Evolutionary conservation across 1,139 yeast species (phyloP).

Genomic region (Hanseniaspora sp.): DNA sequence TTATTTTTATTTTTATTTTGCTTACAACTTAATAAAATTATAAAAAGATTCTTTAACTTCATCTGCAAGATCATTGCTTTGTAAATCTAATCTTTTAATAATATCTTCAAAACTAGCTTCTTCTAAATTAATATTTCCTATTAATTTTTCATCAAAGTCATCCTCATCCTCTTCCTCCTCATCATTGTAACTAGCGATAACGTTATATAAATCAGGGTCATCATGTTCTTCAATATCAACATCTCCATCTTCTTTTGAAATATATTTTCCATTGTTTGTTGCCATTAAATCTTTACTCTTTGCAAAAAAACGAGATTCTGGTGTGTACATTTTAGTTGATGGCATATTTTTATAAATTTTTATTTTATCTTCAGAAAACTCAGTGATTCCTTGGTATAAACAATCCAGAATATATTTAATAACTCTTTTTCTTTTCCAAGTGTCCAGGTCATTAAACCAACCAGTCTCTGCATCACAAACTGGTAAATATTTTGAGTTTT

Average conservation of each 20-base stretch:
- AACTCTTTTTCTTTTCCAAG: slow-evolving; percentile 55
- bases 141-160: slow-evolving; percentile 25
- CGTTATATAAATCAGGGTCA: slow-evolving; percentile 20
- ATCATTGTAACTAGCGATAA: slow-evolving; percentile 23
- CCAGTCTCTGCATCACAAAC: slow-evolving; percentile 50
- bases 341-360: slow-evolving; percentile 30
- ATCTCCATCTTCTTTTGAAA: slow-evolving; percentile 29
- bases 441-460: slow-evolving; percentile 58
- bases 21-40: slow-evolving; percentile 41
- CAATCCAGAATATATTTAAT: slow-evolving; percentile 62
- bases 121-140: slow-evolving; percentile 26
- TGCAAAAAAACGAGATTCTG: slow-evolving; percentile 18
- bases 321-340: slow-evolving; percentile 25
- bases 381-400: slow-evolving; percentile 36
- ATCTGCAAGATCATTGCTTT: slow-evolving; percentile 32
- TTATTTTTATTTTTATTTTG: not conserved
- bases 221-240: slow-evolving; percentile 28
- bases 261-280: slow-evolving; percentile 20
- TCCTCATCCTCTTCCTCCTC: slow-evolving; percentile 24
- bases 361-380: slow-evolving; percentile 36
- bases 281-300: slow-evolving; percentile 26
- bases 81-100: slow-evolving; percentile 32
- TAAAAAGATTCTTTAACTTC: slow-evolving; percentile 34
- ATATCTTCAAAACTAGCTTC: slow-evolving; percentile 33
- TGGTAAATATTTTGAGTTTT: slow-evolving; percentile 33